Conservation (phyloP, 768 basidiomycete species). For the Boletales sp. region DNA sequence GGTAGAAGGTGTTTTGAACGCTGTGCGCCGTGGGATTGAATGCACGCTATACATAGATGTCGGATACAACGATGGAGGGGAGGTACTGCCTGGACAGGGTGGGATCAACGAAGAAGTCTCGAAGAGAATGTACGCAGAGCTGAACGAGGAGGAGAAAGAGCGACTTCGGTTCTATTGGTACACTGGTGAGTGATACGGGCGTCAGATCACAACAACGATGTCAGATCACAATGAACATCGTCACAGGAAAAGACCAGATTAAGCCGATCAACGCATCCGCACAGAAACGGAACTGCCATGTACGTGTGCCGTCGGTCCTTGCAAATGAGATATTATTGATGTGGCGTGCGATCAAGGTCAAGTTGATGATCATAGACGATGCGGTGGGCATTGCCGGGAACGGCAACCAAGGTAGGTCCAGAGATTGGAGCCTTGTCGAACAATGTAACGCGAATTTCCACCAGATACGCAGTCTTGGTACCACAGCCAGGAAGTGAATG, state of each 20-base stretch:
- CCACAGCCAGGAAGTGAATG: constrained; percentile 68
- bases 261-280: constrained; percentile 61
- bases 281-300: constrained; percentile 71
- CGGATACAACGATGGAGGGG: constrained; percentile 54
- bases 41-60: constrained; percentile 61
- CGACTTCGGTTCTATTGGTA: constrained; percentile 56
- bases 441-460: constrained; percentile 1
- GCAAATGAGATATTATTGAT: not conserved
- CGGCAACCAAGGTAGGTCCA: constrained; percentile 55
- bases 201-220: not conserved
- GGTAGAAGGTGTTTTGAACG: constrained; percentile 54
- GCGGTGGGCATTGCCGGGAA: constrained; percentile 64
- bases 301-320: constrained; percentile 20
- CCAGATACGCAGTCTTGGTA: constrained; percentile 66
- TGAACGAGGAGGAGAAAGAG: constrained; percentile 44
- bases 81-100: constrained; percentile 63
- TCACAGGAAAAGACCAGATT: constrained; percentile 54
- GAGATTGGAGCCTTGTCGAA: not conserved
- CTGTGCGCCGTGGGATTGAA: constrained; percentile 57
- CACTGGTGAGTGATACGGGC: constrained; percentile 26
- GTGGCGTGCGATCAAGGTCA: constrained; percentile 36
- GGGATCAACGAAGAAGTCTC: constrained; percentile 72
- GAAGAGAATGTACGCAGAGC: constrained; percentile 50
- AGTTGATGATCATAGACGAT: constrained; percentile 66
- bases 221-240: not conserved